Percentiles rank a stretch among this genome's conserved stretches.
Conservation (phyloP, 2,329 filamentous ascomycete genomes). For the Laburnicola sp. region DNA sequence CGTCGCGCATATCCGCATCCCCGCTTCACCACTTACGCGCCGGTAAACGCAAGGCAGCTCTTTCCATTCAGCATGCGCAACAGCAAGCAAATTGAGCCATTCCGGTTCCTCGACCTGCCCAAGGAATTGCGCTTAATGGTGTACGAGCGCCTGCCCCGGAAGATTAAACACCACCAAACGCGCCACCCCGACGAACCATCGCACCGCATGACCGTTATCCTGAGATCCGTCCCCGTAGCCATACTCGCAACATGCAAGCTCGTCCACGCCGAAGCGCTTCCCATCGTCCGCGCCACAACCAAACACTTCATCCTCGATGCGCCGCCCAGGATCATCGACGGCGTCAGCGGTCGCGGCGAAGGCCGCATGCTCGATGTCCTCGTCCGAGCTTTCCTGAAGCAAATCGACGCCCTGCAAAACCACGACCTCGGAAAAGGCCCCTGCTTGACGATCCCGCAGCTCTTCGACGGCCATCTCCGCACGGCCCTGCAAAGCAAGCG, state of each 20-base stretch:
- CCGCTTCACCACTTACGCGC: background rate
- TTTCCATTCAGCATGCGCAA: background rate
- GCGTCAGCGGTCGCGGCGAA: slow-evolving; percentile 12
- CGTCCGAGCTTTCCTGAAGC: slow-evolving; percentile 8
- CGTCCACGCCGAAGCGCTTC: slow-evolving; percentile 7
- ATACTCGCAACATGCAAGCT: slow-evolving; percentile 11
- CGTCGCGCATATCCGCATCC: background rate
- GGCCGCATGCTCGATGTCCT: slow-evolving; percentile 16
- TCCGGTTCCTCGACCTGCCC: slow-evolving; percentile 10
- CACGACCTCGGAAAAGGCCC: slow-evolving; percentile 4
- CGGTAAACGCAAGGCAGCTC: background rate
- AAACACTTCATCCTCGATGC: slow-evolving; percentile 9
- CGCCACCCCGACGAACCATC: slow-evolving; percentile 15
- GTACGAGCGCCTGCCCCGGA: slow-evolving; percentile 10
- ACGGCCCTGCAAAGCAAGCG: slow-evolving; percentile 8
- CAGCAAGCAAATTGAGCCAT: slow-evolving; percentile 2
- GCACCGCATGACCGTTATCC: slow-evolving; percentile 12
- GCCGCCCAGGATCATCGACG: slow-evolving; percentile 12
- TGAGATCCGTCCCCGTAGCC: slow-evolving; percentile 11
- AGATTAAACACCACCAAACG: slow-evolving; percentile 9
- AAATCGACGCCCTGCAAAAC: slow-evolving; percentile 2
- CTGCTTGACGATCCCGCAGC: slow-evolving; percentile 6
- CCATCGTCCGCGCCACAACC: slow-evolving; percentile 1
- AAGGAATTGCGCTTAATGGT: slow-evolving; percentile 8
- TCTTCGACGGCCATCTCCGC: slow-evolving; percentile 12